These are phyloP conservation scores for Penicillium egyptiacum DNA, from an alignment of 495 filamentous ascomycete species.

Conservation along the genomic window DNA sequence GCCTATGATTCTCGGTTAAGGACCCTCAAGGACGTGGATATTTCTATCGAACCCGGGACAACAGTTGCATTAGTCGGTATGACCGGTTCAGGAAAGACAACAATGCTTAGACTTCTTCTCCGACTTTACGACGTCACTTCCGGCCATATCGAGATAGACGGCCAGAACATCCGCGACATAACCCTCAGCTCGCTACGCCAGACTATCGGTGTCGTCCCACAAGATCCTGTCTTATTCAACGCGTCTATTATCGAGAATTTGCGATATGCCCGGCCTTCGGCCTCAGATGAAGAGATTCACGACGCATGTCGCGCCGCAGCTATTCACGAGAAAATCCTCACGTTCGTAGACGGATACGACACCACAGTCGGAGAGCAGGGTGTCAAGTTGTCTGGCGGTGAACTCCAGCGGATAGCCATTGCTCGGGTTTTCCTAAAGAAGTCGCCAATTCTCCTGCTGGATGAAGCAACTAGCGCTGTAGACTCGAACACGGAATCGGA, in stretches of 20 bases:
- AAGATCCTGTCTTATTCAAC: conserved; percentile 69
- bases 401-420: conserved; percentile 75
- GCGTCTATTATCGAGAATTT: conserved; percentile 74
- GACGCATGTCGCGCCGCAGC: conserved; percentile 69
- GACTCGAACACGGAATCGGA: conserved; percentile 54
- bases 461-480: conserved; percentile 58
- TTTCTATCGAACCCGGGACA: conserved; percentile 54
- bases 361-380: conserved; percentile 63
- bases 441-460: conserved; percentile 54
- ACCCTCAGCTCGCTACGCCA: conserved; percentile 65
- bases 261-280: conserved; percentile 62
- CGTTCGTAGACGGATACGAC: conserved; percentile 63
- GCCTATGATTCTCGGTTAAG: conserved; percentile 69
- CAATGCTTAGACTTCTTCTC: conserved; percentile 68
- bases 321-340: conserved; percentile 67
- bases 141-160: conserved; percentile 70
- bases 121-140: conserved; percentile 67
- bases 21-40: conserved; percentile 64
- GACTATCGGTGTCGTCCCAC: conserved; percentile 69
- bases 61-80: conserved; percentile 77
- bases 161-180: conserved; percentile 68
- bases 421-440: conserved; percentile 57
- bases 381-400: conserved; percentile 71
- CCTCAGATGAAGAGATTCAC: conserved; percentile 63
- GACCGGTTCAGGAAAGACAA: conserved; percentile 75